A percentile compares a stretch with the other conserved stretches of the same genome.
Evolutionary conservation across 495 filamentous ascomycete genomes (phyloP).

Genomic region (Penicillium salamii): DNA sequence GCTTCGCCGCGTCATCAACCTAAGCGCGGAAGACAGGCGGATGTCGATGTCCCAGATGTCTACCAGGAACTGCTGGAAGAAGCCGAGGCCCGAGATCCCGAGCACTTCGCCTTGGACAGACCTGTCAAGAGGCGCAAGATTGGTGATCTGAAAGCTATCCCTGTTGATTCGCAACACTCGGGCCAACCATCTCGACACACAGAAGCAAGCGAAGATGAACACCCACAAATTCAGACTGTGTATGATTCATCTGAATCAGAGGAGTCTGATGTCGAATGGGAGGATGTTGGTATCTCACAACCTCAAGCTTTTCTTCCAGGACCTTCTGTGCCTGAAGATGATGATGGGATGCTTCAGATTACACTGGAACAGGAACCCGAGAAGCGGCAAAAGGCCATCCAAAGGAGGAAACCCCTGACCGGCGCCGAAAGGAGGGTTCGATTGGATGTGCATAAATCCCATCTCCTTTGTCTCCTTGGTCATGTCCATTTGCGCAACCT

Average conservation of each 20-base stretch:
- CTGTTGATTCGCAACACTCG: slow-evolving; percentile 7
- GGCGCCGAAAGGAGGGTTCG: slow-evolving; percentile 68
- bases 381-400: slow-evolving; percentile 28
- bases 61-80: slow-evolving; percentile 69
- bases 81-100: slow-evolving; percentile 46
- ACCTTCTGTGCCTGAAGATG: slow-evolving; percentile 8
- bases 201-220: slow-evolving; percentile 9
- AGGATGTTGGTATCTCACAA: slow-evolving; percentile 60
- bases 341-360: slow-evolving; percentile 51
- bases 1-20: slow-evolving; percentile 12
- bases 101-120: slow-evolving; percentile 28
- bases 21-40: slow-evolving; percentile 6
- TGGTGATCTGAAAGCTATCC: slow-evolving; percentile 25
- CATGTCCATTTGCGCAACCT: slow-evolving; percentile 73
- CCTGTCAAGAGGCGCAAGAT: slow-evolving; percentile 46
- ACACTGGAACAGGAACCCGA: slow-evolving; percentile 51
- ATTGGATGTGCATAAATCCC: slow-evolving; percentile 78
- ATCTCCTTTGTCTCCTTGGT: slow-evolving; percentile 75
- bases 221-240: slow-evolving; percentile 35
- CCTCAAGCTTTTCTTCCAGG: slow-evolving; percentile 29
- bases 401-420: slow-evolving; percentile 59
- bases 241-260: slow-evolving; percentile 46
- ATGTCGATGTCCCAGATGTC: slow-evolving; percentile 47
- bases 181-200: slow-evolving; percentile 6
- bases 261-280: slow-evolving; percentile 69